Conservation (phyloP, 2,329 filamentous ascomycete species). For the Mollisiaceae sp. region DNA sequence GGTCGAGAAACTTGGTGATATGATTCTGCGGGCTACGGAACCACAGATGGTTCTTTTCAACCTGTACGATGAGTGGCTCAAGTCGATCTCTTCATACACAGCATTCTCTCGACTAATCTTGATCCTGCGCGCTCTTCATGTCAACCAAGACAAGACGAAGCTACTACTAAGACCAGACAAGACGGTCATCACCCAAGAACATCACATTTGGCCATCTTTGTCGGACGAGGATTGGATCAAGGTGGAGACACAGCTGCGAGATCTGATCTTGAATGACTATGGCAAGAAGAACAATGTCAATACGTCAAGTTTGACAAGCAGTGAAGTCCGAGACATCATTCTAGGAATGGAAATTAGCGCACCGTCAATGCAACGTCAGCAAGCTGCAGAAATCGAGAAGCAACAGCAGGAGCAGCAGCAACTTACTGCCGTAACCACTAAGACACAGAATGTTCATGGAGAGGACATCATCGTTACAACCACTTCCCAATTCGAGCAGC, state of each 20-base stretch:
- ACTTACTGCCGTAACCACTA: slow-evolving; percentile 94
- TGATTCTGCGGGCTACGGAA: slow-evolving; percentile 96
- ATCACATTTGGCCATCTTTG: slow-evolving; percentile 97
- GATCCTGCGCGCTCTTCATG: slow-evolving; percentile 91
- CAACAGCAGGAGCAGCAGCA: slow-evolving; percentile 97
- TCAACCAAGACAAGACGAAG: slow-evolving; percentile 99
- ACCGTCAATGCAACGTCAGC: slow-evolving; percentile 96
- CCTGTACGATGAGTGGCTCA: slow-evolving; percentile 97
- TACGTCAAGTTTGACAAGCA: slow-evolving; percentile 92
- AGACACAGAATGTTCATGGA: slow-evolving; percentile 95
- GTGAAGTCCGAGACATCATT: slow-evolving; percentile 97
- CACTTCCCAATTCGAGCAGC: slow-evolving; percentile 96
- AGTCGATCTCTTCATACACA: slow-evolving; percentile 97
- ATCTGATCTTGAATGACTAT: slow-evolving; percentile 97
- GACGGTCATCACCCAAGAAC: slow-evolving; percentile 96
- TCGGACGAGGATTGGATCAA: slow-evolving; percentile 99
- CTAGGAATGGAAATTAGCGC: slow-evolving; percentile 99
- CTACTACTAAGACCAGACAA: slow-evolving; percentile 93
- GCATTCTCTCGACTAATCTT: slow-evolving; percentile 95
- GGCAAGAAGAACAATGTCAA: slow-evolving; percentile 99
- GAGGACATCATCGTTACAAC: slow-evolving; percentile 99
- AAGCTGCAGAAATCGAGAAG: slow-evolving; percentile 98
- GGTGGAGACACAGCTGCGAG: slow-evolving; percentile 94
- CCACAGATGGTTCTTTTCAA: slow-evolving; percentile 99
- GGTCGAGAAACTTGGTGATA: slow-evolving; percentile 97